Base-by-base conservation (phyloP, 1,284 basidiomycete genomes). In the Trichosporon sp. region DNA sequence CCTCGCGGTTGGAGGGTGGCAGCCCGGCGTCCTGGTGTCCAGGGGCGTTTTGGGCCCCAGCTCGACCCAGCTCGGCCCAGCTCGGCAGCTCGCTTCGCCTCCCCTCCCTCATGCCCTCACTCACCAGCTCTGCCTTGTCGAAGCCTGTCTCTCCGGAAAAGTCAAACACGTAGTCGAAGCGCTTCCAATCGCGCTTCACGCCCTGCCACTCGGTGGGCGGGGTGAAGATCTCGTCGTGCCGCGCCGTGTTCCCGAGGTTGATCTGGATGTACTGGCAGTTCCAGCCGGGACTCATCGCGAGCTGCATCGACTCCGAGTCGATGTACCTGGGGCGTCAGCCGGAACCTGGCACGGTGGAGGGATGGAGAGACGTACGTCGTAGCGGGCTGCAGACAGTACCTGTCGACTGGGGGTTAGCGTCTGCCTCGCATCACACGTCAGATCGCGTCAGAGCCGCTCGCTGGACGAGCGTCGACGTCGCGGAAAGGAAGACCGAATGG, bases 371-470 rank as follows among this genome's bases (percentile, higher is more conserved):
- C 90, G 78, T 80, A 94, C 90, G 92, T 94, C 68, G 93, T 94
- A n/a, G 93, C 88, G 4, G 93, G 93, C 14, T 85, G 79, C 48
- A 95, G 91, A 26, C 91, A 92, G 83, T 90, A 94, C 80, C 93
- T 92, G 85, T 96, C 93, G 61, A 93, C 92, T 75, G 38, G 10
- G 74, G 1, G 93, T 90, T 37, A 67, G 32, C 51, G 16, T 10
- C 21, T 4, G 43, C 43, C 43, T n/a, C 51, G 46, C 32, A 35
- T 68, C 51, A 71, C 64, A 40, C 38, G 46, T 46, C 26, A 63
- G 6, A 16, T 10, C 35, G 43, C 61, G 61, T 63, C 31, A 10
- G 26, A 63, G 61, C 1, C 4, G 61, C 31, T n/a, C 16, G 61
- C 31, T 11, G 61, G 35, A n/a, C 31, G 21, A 35, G 21, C 65